A percentile compares a stretch with the other conserved stretches of the same genome.
These are phyloP conservation scores for Citeromyces nyonsensis DNA, from an alignment of 805 yeast genomes.

Conservation along the genomic window DNA sequence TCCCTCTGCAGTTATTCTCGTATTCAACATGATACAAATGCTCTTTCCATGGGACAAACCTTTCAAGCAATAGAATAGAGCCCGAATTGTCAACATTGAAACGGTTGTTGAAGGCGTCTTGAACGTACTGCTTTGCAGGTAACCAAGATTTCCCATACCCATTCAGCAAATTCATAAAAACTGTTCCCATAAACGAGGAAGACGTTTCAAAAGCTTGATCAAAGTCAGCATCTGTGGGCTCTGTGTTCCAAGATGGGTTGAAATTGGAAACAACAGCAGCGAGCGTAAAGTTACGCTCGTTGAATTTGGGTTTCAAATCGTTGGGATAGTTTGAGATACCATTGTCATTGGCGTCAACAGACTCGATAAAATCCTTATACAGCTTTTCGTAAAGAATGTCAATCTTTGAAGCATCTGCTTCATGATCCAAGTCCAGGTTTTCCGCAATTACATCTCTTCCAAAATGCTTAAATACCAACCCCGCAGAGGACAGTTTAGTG, in stretches of 20 bases:
- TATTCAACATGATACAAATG: slow-evolving; percentile 67
- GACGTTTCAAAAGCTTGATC: slow-evolving; percentile 60
- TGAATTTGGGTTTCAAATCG: slow-evolving; percentile 45
- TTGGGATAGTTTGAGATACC: slow-evolving; percentile 64
- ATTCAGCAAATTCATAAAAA: slow-evolving; percentile 51
- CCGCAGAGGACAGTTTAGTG: slow-evolving; percentile 89
- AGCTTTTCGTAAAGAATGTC: slow-evolving; percentile 58
- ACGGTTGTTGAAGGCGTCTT: slow-evolving; percentile 51
- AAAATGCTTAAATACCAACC: slow-evolving; percentile 77
- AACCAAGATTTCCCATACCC: slow-evolving; percentile 79
- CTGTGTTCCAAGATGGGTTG: slow-evolving; percentile 78
- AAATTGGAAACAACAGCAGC: slow-evolving; percentile 66
- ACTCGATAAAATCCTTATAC: slow-evolving; percentile 80
- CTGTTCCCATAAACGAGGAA: slow-evolving; percentile 68
- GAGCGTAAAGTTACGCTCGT: slow-evolving; percentile 57
- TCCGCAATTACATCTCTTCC: slow-evolving; percentile 56
- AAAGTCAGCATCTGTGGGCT: slow-evolving; percentile 45
- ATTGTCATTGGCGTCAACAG: slow-evolving; percentile 92
- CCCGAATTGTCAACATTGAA: slow-evolving; percentile 51
- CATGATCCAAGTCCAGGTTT: slow-evolving; percentile 23
- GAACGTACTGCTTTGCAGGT: slow-evolving; percentile 74
- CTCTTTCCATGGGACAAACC: slow-evolving; percentile 90
- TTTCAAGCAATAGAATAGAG: slow-evolving; percentile 55
- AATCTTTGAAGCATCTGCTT: slow-evolving; percentile 22
- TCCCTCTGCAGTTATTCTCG: slow-evolving; percentile 34